Conservation (phyloP, 345 rosid genomes). For the Anacardium occidentale region DNA sequence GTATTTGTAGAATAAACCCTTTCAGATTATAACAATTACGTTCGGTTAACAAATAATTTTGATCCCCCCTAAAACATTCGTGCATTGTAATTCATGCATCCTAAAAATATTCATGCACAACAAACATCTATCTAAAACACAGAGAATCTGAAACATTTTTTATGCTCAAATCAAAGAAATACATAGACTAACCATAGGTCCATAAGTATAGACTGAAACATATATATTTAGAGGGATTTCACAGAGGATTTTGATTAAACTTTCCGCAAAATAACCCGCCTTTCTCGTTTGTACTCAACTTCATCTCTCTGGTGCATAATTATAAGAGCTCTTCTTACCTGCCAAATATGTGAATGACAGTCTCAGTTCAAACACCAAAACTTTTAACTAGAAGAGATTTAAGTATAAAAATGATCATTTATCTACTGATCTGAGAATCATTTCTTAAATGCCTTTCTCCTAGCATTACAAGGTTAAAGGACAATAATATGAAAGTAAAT, state of each 20-base stretch:
- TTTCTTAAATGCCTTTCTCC: no score
- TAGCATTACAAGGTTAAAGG: neutral
- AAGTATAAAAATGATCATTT: no score
- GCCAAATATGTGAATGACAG: conserved; percentile 12
- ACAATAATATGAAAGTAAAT: conserved; percentile 2
- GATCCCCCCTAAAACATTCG: no score
- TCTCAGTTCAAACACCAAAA: neutral
- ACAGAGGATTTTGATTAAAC: conserved; percentile 19
- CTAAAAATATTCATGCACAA: no score
- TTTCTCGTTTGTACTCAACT: conserved; percentile 86
- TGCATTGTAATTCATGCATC: no score
- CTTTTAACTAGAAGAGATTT: neutral
- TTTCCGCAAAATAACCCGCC: conserved; percentile 80
- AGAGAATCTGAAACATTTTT: no score
- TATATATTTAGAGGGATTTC: neutral
- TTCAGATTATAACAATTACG: no score
- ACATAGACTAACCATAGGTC: neutral
- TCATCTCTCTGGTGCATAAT: conserved; percentile 98
- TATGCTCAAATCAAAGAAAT: no score
- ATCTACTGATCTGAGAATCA: no score
- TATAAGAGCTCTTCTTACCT: conserved; percentile 96
- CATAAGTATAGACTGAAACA: neutral
- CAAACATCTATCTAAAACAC: no score
- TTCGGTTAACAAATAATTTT: no score
- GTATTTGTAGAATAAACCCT: no score